Conservation (phyloP, 441 rosid genomes). For the Euphorbia celastroides region DNA sequence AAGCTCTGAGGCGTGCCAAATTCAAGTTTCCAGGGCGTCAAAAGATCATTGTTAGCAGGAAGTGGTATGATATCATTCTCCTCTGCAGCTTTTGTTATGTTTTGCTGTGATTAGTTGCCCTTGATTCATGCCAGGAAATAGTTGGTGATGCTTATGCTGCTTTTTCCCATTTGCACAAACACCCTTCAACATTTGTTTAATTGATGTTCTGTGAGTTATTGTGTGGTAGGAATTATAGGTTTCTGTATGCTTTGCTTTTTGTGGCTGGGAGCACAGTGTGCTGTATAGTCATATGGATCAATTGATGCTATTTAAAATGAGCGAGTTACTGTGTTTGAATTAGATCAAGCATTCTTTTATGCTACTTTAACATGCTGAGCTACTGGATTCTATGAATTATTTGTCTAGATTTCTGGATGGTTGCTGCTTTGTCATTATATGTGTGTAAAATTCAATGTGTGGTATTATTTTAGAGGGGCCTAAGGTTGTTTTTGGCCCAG, state of each 20-base stretch:
- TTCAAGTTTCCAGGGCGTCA: conserved; percentile 44
- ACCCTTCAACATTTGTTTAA: not conserved
- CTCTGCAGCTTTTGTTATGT: not conserved
- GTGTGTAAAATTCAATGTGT: too few species aligned
- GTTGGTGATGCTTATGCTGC: not conserved
- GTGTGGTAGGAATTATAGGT: not conserved
- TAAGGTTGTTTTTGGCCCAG: too few species aligned
- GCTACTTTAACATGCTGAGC: not conserved
- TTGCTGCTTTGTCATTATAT: not conserved
- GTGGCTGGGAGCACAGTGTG: too few species aligned
- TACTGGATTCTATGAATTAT: not conserved
- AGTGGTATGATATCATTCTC: conserved; percentile 44
- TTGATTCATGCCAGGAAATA: not conserved
- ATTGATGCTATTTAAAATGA: not conserved
- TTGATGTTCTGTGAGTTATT: not conserved
- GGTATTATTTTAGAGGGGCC: too few species aligned
- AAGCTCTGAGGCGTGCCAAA: conserved; percentile 91
- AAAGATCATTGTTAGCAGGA: conserved; percentile 19
- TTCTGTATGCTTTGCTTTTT: too few species aligned
- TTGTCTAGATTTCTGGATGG: not conserved
- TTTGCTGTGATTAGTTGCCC: not conserved
- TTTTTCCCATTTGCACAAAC: not conserved
- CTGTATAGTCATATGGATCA: too few species aligned
- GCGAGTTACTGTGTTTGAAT: not conserved
- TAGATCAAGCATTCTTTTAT: not conserved